Evolutionary conservation across 169 alveolate species (phyloP).

Genomic region (Cryptosporidium tyzzeri): DNA sequence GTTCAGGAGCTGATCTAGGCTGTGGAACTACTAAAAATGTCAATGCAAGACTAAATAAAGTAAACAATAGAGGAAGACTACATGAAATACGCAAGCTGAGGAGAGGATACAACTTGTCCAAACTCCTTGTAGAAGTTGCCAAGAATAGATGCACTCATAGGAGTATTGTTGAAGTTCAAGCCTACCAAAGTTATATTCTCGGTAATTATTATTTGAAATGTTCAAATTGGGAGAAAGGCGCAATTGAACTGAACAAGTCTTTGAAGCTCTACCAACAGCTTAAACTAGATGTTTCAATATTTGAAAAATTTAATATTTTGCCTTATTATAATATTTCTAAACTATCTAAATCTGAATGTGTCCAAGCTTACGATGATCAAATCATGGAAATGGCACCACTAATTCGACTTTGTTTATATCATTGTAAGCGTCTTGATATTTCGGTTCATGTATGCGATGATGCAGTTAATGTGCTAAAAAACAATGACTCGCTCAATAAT

Average conservation of each 20-base stretch:
- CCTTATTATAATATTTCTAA: constrained; percentile 15
- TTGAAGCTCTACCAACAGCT: constrained; percentile 56
- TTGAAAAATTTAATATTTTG: background rate
- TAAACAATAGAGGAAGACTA: constrained; percentile 35
- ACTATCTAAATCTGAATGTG: constrained; percentile 31
- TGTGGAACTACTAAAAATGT: background rate
- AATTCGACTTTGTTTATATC: constrained; percentile 55
- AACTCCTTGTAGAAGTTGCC: constrained; percentile 23
- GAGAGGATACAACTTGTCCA: constrained; percentile 9
- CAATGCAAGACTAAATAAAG: background rate
- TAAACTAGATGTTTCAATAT: constrained; percentile 31
- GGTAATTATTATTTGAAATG: constrained; percentile 40
- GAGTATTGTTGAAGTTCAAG: constrained; percentile 63
- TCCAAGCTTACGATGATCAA: constrained; percentile 42
- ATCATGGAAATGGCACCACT: constrained; percentile 48
- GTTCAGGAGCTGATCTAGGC: constrained; percentile 34
- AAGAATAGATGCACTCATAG: constrained; percentile 32
- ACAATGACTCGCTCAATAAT: background rate
- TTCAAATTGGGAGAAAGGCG: constrained; percentile 65
- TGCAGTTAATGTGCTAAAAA: background rate
- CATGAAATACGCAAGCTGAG: constrained; percentile 43
- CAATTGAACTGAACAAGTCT: constrained; percentile 19
- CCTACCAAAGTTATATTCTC: constrained; percentile 36
- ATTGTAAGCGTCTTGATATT: constrained; percentile 61
- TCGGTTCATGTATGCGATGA: constrained; percentile 2